Base-by-base conservation (phyloP, 2,329 filamentous ascomycete species). In the Parastagonospora avenae region DNA sequence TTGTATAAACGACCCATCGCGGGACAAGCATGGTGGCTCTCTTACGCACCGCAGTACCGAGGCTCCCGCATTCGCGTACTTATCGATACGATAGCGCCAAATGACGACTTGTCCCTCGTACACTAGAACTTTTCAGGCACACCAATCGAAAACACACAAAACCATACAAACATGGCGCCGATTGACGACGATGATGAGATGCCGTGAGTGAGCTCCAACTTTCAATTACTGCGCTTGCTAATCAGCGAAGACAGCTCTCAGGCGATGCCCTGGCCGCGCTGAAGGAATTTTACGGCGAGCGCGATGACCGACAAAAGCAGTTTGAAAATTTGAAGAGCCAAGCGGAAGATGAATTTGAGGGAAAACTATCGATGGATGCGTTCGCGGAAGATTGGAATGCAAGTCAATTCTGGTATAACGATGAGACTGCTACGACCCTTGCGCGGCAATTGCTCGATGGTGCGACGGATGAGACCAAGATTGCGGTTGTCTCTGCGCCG, bases 371-470 rank as follows among this genome's bases (percentile, higher is more conserved):
- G 35, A 93, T 93, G 83, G 84, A 89, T 28, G 77, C 82, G 1
- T 94, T 93, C 64, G 79, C 80, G 1, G 90, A 93, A 73, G 87
- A 93, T 72, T 94, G 90, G 90, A 90, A 92, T 66, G 83, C 88
- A 65, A 88, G 84, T 55, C 90, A 93, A 74, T 94, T 94, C 66
- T 94, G 90, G 90, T 91, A 91, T 68, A 85, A 84, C 8, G 86
- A 92, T 46, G 83, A 86, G 57, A 92, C 89, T 19, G 90, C 90
- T 0, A 79, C 72, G 1, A 66, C 79, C 4, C 74, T 90, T 15
- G 90, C 89, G 1, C 76, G 79, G 48, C 82, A 90, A 63, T 78
- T 94, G 30, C 79, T 93, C 1, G 78, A 83, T 4, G 86, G 80
- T 41, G 80, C 83, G 2, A 84, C 80, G 1, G 71, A 78, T 2